Base-by-base conservation (phyloP, 164 flowering plant genomes). In the Aristolochia fimbriata region DNA sequence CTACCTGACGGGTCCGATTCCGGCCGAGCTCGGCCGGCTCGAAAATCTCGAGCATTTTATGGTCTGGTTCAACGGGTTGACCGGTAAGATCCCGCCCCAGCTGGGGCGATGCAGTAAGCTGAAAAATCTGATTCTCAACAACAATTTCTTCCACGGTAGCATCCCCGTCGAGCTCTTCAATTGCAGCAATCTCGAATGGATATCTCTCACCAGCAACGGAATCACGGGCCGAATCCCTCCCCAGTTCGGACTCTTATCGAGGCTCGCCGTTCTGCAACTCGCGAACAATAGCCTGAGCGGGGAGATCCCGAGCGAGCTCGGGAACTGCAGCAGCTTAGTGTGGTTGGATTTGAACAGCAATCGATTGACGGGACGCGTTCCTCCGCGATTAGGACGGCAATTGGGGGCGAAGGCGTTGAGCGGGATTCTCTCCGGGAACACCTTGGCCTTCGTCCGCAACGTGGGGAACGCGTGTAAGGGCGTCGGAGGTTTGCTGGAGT, bases 381-480 rank as follows among this genome's bases (percentile, higher is more conserved):
- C 97, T 2, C 71, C 88, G 3, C 71, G 80, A 14, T 81, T 91
- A 0, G 93, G 91, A 0, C 76, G 93, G 65, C 96, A 88, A 66
- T 77, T 55, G 6, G 95, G 93, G 2, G 76, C 83, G 15, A 78
- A 84, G 67, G 63, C 91, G 0, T 60, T 81, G 47, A 68, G 72
- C 33, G 96, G 94, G 31, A 84, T 91, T 59, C 82, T 85, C 23
- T 80, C 89, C 0, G 92, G 88, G 6, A 88, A 86, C 70, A 88
- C 94, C 1, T 24, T 87, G 37, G 88, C 81, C 11, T 91, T 91
- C 62, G 87, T 91, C 1, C 60, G 97, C 12, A 91, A 85, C 58
- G 84, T 83, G 2, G 97, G 97, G 24, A 87, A 85, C 60, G 79
- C 97, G 0, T 91, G 97, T 60, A 78, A 81, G 71, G 96, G 97